Evolutionary conservation across 2,329 filamentous ascomycete species (phyloP), one percentile per base, ranked within the genome.

Genomic region (Aureobasidium sp.): DNA sequence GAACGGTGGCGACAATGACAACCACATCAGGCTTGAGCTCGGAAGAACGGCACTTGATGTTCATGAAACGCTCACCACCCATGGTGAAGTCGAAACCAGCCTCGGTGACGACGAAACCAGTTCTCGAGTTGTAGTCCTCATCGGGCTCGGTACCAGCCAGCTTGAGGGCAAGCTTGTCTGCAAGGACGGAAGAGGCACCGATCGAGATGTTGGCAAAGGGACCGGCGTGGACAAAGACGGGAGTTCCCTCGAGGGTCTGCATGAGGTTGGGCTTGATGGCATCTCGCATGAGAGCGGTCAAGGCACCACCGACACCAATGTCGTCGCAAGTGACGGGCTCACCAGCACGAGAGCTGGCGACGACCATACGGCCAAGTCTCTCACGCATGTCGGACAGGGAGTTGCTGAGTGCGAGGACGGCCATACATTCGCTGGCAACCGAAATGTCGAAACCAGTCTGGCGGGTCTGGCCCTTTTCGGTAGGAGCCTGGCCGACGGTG

Each of bases 21-120:
- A 96, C 92, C 1, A 91, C 90, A 70, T 99, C 94, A 1, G 94
- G 94, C 2, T 90, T 84, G 47, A 99, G 86, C 25, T 93, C 93
- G 6, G 93, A 96, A 10, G 91, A 89, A 63, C 94, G 88, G 78
- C 94, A 97, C 82, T 99, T 99, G 81, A 99, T 97, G 80, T 99
- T 97, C 85, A 99, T 97, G 82, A 99, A 99, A 57, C 94, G 88
- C 81, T 99, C 94, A 64, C 94, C 94, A 65, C 94, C 94, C 94
- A 99, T 99, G 69, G 94, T 97, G 78, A 99, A 99, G 76, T 99
- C 94, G 74, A 99, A 99, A 10, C 94, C 94, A 57, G 94, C 93
- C 75, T 99, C 94, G 1, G 94, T 99, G 38, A 99, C 86, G 23
- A 96, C 93, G 69, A 94, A 97, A 10, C 94, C 94, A 31, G 89